These are phyloP conservation scores for Suillus paluster DNA, from an alignment of 768 basidiomycete species.

Conservation along the genomic window DNA sequence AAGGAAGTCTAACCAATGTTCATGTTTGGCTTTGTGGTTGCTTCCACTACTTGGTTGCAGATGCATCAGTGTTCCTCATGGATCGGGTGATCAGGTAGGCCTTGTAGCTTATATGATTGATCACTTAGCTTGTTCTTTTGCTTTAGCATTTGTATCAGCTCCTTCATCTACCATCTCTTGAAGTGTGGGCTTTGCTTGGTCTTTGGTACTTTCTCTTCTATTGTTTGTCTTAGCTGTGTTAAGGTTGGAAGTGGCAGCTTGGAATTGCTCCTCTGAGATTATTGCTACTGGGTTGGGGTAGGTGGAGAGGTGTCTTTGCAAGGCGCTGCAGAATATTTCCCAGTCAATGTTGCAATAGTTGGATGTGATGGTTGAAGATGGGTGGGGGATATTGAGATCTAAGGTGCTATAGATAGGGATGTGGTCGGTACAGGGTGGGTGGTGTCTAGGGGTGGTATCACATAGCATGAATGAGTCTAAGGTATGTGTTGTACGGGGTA, in stretches of 20 bases:
- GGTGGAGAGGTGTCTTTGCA: not conserved
- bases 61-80: slow-evolving; percentile 22
- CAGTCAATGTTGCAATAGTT: slow-evolving; percentile 31
- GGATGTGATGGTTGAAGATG: not conserved
- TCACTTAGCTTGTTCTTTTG: slow-evolving; percentile 19
- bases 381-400: slow-evolving; percentile 14
- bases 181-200: slow-evolving; percentile 21
- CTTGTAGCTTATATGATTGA: slow-evolving; percentile 10
- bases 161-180: slow-evolving; percentile 39
- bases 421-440: slow-evolving; percentile 35
- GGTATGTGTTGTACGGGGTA: slow-evolving; percentile 26
- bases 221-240: slow-evolving; percentile 20
- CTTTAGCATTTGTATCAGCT: no score
- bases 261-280: slow-evolving; percentile 18
- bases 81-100: slow-evolving; percentile 24
- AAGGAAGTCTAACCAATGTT: slow-evolving; percentile 30
- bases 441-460: slow-evolving; percentile 15
- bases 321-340: slow-evolving; percentile 19
- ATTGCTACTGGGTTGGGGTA: no score
- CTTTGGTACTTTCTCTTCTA: slow-evolving; percentile 24
- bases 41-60: slow-evolving; percentile 9
- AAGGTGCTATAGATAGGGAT: slow-evolving; percentile 34
- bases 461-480: slow-evolving; percentile 24
- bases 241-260: slow-evolving; percentile 8
- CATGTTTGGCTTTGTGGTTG: slow-evolving; percentile 20